These are phyloP conservation scores for Aspergillus puulaauensis DNA, from an alignment of 2,329 filamentous ascomycete species.

Conservation along the genomic window DNA sequence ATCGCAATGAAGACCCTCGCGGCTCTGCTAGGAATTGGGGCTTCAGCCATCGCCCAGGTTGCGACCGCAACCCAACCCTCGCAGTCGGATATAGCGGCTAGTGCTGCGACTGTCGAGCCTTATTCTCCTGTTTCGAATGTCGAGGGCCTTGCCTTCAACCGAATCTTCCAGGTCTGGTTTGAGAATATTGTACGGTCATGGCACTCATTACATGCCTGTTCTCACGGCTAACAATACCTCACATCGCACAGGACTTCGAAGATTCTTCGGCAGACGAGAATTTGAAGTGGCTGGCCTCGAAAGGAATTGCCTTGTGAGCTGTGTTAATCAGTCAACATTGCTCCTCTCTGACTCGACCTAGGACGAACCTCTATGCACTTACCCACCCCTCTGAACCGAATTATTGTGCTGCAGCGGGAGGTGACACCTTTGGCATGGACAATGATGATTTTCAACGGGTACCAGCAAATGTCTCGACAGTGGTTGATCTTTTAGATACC, in stretches of 20 bases:
- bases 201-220: background rate
- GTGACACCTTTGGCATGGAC: constrained; percentile 71
- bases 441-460: constrained; percentile 64
- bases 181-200: constrained; percentile 63
- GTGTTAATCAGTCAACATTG: background rate
- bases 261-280: constrained; percentile 60
- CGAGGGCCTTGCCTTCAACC: constrained; percentile 40
- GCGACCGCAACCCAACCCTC: constrained; percentile 26
- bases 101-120: constrained; percentile 60
- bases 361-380: constrained; percentile 57
- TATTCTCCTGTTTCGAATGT: constrained; percentile 53
- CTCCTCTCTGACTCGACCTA: constrained; percentile 6
- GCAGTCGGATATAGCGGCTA: constrained; percentile 28
- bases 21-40: constrained; percentile 24
- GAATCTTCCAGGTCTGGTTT: constrained; percentile 72
- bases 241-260: constrained; percentile 50
- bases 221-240: background rate
- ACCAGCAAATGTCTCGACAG: constrained; percentile 63
- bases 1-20: constrained; percentile 51
- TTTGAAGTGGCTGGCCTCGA: constrained; percentile 29
- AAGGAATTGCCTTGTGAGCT: constrained; percentile 58
- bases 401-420: constrained; percentile 67
- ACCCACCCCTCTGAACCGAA: constrained; percentile 77
- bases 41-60: constrained; percentile 27
- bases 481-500: constrained; percentile 67